Evolutionary conservation across 352 stramenopile species (phyloP), one percentile per base, ranked within the genome.

Genomic region (Phytopythium aichiense): DNA sequence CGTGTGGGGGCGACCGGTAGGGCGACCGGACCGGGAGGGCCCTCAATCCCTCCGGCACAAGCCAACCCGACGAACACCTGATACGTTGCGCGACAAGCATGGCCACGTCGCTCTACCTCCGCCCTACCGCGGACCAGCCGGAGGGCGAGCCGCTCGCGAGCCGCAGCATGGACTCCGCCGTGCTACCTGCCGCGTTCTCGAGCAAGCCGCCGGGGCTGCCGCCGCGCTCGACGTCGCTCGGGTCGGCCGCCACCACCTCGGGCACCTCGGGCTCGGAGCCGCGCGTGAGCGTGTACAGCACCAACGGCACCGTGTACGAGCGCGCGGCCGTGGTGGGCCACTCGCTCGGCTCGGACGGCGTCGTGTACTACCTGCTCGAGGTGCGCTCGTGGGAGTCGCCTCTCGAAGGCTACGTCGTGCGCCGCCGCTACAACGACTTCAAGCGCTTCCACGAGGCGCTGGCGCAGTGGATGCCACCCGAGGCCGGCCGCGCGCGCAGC

Each of bases 331-430:
- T 91, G n/a, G 77, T 88, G 5, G 81, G 81, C 22, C 76, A 91
- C 59, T 72, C 78, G 46, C 60, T 73, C 62, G 81, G 82, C 52
- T 86, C 64, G 25, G 77, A 88, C 58, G 80, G 82, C 43, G 68
- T 90, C 53, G 81, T 90, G 54, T 91, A 91, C 68, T 91, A 92
- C 66, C 65, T 91, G 40, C 51, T 92, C 42, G 81, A 92, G 52
- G 79, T 92, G 61, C 76, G 79, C 18, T 89, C 81, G 18, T 84
- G 74, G 68, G 81, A 91, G 52, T 76, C 71, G 51, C 84, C 84
- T 37, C 79, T 92, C 6, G 84, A 92, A n/a, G 77, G 74, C 12
- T 92, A 92, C 74, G 82, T 90, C 53, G 76, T 92, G 48, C 81
- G 84, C 20, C 77, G 84, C 23, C 77, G 84, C 7, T 92, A 87